Conservation (phyloP, 1,284 basidiomycete genomes). For the Phellinidium pouzarii region DNA sequence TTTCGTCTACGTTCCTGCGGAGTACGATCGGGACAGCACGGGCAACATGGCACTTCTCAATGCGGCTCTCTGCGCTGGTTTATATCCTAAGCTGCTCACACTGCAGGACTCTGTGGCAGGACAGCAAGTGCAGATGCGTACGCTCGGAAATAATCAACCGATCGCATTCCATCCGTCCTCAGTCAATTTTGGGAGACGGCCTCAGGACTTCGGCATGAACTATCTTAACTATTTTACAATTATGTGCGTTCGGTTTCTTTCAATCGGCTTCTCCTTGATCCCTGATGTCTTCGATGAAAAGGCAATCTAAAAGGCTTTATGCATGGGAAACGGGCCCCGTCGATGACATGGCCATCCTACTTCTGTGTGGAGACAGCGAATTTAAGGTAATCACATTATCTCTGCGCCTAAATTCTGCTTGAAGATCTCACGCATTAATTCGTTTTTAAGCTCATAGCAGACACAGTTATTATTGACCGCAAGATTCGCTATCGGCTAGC, state of each 20-base stretch:
- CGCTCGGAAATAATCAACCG: conserved; percentile 82
- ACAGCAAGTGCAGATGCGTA: conserved; percentile 55
- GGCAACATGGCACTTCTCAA: conserved; percentile 63
- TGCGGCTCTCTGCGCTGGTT: conserved; percentile 79
- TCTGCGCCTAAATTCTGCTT: too few relatives aligned
- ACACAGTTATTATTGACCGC: conserved; percentile 75
- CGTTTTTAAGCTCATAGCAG: conserved; percentile 75
- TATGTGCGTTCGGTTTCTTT: conserved; percentile 55
- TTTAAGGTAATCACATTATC: conserved; percentile 66
- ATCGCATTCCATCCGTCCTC: conserved; percentile 91
- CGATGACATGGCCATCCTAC: conserved; percentile 76
- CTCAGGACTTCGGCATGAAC: conserved; percentile 67
- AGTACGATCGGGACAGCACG: conserved; percentile 65
- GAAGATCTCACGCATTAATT: too few relatives aligned
- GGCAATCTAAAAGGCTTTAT: conserved; percentile 90
- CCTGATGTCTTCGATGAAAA: conserved; percentile 26
- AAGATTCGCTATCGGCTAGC: conserved; percentile 73
- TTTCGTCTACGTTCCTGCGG: conserved; percentile 71
- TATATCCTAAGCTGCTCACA: conserved; percentile 88
- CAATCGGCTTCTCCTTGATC: conserved; percentile 15
- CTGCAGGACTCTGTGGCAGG: conserved; percentile 47
- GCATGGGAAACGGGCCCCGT: conserved; percentile 96
- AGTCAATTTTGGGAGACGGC: conserved; percentile 70
- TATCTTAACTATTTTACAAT: conserved; percentile 86
- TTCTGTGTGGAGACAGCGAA: conserved; percentile 90